phyloP scores from a whole-genome alignment of 208 protist genomes.

The Leishmania tarentolae region DNA sequence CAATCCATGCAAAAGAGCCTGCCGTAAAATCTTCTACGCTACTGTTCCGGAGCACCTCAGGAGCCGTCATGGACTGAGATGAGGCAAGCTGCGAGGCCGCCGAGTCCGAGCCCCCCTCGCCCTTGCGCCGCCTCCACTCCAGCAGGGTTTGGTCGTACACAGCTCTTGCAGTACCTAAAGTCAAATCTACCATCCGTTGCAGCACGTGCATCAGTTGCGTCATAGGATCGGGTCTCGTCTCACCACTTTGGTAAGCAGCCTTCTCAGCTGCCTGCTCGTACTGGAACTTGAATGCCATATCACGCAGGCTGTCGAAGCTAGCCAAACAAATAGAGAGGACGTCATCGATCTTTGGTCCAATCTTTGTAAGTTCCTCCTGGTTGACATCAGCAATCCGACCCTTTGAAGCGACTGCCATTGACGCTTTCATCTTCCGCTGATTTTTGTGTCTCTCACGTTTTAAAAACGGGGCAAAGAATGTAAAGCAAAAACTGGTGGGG shows the following conservation, averaged over 20 bases:
- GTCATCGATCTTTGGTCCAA: slow-evolving; percentile 64
- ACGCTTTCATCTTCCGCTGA: neutral
- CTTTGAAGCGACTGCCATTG: slow-evolving; percentile 17
- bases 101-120: slow-evolving; percentile 19
- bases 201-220: slow-evolving; percentile 65
- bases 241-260: slow-evolving; percentile 60
- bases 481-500: slow-evolving; percentile 7
- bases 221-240: slow-evolving; percentile 45
- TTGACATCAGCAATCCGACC: slow-evolving; percentile 39
- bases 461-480: neutral
- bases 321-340: slow-evolving; percentile 60
- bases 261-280: slow-evolving; percentile 80
- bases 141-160: slow-evolving; percentile 45
- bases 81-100: slow-evolving; percentile 8
- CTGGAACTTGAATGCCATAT: slow-evolving; percentile 78
- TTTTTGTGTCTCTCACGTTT: neutral
- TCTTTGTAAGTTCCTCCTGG: slow-evolving; percentile 46
- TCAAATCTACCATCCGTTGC: slow-evolving; percentile 72
- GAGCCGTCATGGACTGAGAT: slow-evolving; percentile 32
- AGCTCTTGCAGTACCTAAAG: slow-evolving; percentile 44
- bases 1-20: slow-evolving; percentile 74
- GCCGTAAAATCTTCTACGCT: slow-evolving; percentile 85
- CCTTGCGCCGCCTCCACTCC: slow-evolving; percentile 31
- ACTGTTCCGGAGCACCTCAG: slow-evolving; percentile 51
- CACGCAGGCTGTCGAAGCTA: slow-evolving; percentile 54